phyloP scores from a whole-genome alignment of 1,284 basidiomycete species.

The Tranzscheliella williamsii region DNA sequence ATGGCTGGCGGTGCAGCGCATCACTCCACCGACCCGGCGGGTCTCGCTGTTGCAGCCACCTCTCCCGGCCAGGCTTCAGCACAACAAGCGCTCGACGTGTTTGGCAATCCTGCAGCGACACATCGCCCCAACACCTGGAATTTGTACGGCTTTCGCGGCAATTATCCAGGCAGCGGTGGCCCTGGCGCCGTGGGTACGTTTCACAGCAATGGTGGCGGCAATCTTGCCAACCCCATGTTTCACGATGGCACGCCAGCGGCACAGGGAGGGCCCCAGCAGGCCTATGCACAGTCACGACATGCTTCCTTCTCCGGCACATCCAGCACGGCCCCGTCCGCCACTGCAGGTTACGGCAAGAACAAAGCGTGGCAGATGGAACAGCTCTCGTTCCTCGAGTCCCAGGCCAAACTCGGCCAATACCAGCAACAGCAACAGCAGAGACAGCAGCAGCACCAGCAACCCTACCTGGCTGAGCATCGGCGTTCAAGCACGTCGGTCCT shows the following conservation, averaged over 20 bases:
- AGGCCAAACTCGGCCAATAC: no score
- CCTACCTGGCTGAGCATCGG: constrained; percentile 6
- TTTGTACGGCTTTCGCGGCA: neutral
- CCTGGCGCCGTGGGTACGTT: neutral
- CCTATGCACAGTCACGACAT: neutral
- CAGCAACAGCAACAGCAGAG: no score
- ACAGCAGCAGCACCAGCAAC: constrained; percentile 18
- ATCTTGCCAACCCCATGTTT: neutral
- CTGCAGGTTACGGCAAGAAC: constrained; percentile 42
- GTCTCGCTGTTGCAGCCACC: neutral
- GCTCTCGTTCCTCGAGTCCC: constrained; percentile 40
- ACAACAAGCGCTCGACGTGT: neutral
- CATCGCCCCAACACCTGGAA: constrained; percentile 1
- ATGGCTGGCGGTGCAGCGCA: no score
- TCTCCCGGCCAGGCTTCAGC: neutral
- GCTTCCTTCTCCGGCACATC: constrained; percentile 3
- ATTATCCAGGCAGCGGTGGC: neutral
- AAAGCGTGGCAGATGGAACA: constrained; percentile 51
- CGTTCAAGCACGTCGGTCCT: neutral
- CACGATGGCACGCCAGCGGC: neutral
- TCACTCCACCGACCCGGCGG: neutral
- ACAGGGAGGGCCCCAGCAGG: neutral
- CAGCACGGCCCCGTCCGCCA: constrained; percentile 1
- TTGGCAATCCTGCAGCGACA: neutral
- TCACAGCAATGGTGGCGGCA: neutral